phyloP scores from a whole-genome alignment of 140 eudicot species.

The Stevia rebaudiana region DNA sequence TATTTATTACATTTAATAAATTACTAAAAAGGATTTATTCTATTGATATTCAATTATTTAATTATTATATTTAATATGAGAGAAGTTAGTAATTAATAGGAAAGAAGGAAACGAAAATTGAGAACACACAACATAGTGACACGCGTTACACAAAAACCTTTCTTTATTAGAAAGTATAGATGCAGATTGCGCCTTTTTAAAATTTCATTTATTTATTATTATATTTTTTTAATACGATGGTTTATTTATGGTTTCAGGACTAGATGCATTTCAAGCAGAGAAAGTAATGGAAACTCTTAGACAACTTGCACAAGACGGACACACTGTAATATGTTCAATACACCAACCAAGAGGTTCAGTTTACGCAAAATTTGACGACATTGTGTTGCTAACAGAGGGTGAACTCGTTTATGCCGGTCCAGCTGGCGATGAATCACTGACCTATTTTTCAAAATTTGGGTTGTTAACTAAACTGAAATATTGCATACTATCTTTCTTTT shows the following conservation, averaged over 20 bases:
- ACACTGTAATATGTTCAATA: constrained; percentile 96
- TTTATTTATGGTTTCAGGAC: constrained; percentile 55
- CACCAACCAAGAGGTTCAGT: constrained; percentile 99
- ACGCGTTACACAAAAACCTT: too few relatives aligned
- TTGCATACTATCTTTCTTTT: constrained; percentile 6
- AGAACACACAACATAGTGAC: too few relatives aligned
- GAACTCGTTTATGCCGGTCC: constrained; percentile 91
- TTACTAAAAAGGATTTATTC: too few relatives aligned
- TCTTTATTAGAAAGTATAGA: too few relatives aligned
- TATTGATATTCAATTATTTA: too few relatives aligned
- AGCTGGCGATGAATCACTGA: constrained; percentile 63
- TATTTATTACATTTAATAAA: too few relatives aligned
- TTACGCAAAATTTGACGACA: constrained; percentile 90
- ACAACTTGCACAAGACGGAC: constrained; percentile 95
- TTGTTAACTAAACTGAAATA: constrained; percentile 29
- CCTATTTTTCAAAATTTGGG: constrained; percentile 86
- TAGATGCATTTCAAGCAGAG: constrained; percentile 98
- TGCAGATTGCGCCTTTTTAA: too few relatives aligned
- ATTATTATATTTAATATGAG: too few relatives aligned
- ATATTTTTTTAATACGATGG: neutral
- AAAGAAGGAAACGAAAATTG: too few relatives aligned
- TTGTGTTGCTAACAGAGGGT: constrained; percentile 82
- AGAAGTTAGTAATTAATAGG: too few relatives aligned
- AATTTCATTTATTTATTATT: neutral
- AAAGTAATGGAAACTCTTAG: constrained; percentile 96